Evolutionary conservation across 257 asterid species (phyloP).

Genomic region (Fraxinus cuspidata): DNA sequence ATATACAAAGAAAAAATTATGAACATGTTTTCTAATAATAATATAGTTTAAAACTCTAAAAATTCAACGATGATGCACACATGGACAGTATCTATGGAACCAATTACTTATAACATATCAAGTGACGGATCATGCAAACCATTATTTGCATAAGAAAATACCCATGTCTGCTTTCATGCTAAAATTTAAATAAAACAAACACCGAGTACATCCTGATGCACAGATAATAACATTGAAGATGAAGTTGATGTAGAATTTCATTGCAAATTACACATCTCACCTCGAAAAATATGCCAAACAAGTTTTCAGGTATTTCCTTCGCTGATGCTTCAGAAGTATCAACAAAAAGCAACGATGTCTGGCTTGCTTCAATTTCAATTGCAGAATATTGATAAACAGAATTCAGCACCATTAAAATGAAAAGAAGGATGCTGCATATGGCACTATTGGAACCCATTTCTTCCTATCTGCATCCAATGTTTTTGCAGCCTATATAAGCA

Average conservation of each 20-base stretch:
- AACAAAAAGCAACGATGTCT: conserved; percentile 52
- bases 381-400: conserved; percentile 51
- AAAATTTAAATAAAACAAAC: conserved; percentile 7
- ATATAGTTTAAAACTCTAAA: neutral
- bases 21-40: neutral
- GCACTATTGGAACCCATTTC: conserved; percentile 54
- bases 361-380: conserved; percentile 42
- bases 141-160: neutral
- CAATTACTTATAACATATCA: conserved; percentile 3
- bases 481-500: conserved; percentile 39
- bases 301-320: conserved; percentile 58
- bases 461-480: conserved; percentile 37
- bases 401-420: conserved; percentile 45
- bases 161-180: neutral
- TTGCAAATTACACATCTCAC: conserved; percentile 48
- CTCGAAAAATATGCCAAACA: conserved; percentile 90
- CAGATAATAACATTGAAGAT: neutral
- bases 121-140: neutral
- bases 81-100: neutral
- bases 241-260: neutral
- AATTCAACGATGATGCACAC: neutral
- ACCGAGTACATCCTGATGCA: neutral
- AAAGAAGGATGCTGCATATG: conserved; percentile 34
- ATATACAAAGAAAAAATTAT: neutral
- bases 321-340: conserved; percentile 66